Evolutionary conservation across 2,329 filamentous ascomycete genomes (phyloP).

Genomic region (Diaporthe nobilis): DNA sequence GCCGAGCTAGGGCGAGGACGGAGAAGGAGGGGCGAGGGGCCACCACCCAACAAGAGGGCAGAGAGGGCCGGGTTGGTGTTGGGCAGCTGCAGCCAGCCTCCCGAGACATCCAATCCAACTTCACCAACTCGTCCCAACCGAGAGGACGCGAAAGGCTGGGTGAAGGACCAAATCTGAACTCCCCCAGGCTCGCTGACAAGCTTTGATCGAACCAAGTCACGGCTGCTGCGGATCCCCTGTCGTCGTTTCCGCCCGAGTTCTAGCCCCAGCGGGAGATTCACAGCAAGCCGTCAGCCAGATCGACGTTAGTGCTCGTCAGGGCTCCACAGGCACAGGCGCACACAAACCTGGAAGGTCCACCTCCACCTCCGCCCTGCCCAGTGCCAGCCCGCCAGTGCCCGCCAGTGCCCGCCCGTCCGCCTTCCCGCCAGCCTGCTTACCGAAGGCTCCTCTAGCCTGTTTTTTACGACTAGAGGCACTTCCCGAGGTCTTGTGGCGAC

Average conservation of each 20-base stretch:
- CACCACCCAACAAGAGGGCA: background rate
- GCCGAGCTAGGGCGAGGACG: slow-evolving; percentile 12
- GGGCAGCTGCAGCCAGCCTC: slow-evolving; percentile 16
- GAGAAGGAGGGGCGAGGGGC: background rate
- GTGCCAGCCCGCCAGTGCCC: background rate
- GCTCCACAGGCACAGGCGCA: slow-evolving; percentile 10
- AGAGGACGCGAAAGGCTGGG: background rate
- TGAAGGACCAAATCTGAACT: background rate
- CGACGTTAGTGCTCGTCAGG: slow-evolving; percentile 27
- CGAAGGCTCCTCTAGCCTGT: slow-evolving; percentile 17
- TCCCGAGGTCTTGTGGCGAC: slow-evolving; percentile 33
- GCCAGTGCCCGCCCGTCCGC: background rate
- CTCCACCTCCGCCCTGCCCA: slow-evolving; percentile 13
- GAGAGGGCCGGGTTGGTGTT: background rate
- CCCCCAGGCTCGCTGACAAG: slow-evolving; percentile 10
- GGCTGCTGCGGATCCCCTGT: slow-evolving; percentile 20
- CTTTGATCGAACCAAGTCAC: slow-evolving; percentile 18
- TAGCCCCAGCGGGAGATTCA: slow-evolving; percentile 32
- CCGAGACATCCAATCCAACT: slow-evolving; percentile 24
- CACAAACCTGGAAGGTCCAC: slow-evolving; percentile 5
- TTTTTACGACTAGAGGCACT: slow-evolving; percentile 22
- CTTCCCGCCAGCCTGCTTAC: slow-evolving; percentile 24
- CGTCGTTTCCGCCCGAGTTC: slow-evolving; percentile 27
- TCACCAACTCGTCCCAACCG: background rate
- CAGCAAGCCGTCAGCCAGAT: slow-evolving; percentile 29